Base-by-base conservation (phyloP, 2,329 filamentous ascomycete genomes). In the Daldinia sp. region DNA sequence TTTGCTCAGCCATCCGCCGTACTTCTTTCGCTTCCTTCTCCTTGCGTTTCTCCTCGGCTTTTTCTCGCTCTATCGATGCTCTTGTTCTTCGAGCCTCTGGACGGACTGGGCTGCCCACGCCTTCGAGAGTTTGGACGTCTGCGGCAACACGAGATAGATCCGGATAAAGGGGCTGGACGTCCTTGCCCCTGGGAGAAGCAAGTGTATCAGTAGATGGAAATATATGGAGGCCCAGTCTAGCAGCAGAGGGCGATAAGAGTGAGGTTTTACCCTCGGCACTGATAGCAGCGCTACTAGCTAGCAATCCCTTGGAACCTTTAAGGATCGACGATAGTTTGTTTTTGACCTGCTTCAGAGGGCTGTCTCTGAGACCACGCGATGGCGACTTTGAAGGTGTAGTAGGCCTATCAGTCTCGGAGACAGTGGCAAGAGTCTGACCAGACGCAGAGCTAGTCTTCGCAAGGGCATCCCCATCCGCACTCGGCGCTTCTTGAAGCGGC, bases 301-400 rank as follows among this genome's bases (percentile, higher is more conserved):
- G 89, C 49, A 97, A 85, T 11, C 90, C 92, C 76, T 91, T 94
- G 3, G 94, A 95, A 57, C 90, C 91, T 77, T 93, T 94, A 70
- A 97, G 82, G 62, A 97, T 93, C 8, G 94, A 96, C 47, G 94
- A 96, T 48, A 98, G 82, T 75, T 93, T 96, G 73, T 91, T 92
- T 79, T 97, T 98, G 25, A 95, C 94, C 52, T 95, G 93, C 77
- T 94, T 97, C 61, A 97, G 78, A 4, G 93, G 93, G 61, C 90
- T 94, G 68, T 96, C 93, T 6, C 83, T 82, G 70, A 86, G 81
- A 49, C 75, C 79, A 56, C 85, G 79, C 4, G 83, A 81, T 0
- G 85, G 85, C 1, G 87, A 88, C 68, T 87, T 87, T 0, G 84
- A 86, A 2, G 79, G 75, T 66, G 84, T 79, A 75, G 85, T 79